These are phyloP conservation scores for Paecilomyces dactylethromorphus DNA, from an alignment of 2,329 filamentous ascomycete species.

Conservation along the genomic window DNA sequence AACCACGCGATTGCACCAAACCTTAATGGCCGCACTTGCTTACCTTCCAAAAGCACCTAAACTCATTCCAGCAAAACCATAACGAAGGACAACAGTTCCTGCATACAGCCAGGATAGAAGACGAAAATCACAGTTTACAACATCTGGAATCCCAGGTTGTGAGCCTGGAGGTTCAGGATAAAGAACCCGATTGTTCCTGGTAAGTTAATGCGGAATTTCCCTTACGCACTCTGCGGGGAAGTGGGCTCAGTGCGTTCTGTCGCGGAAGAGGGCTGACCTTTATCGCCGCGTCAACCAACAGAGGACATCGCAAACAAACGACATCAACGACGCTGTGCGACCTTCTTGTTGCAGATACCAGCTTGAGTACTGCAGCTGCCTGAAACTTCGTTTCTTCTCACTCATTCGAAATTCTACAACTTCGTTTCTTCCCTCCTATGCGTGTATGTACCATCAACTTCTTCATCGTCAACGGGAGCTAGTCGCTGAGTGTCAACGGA, in stretches of 20 bases:
- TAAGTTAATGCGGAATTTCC: not conserved
- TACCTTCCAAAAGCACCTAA: not conserved
- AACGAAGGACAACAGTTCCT: not conserved
- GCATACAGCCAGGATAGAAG: not conserved
- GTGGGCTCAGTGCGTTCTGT: not conserved
- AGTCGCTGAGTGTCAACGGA: slow-evolving; percentile 31
- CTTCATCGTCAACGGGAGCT: slow-evolving; percentile 32
- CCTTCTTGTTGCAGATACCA: not conserved
- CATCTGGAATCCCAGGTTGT: not conserved
- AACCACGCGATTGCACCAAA: not conserved
- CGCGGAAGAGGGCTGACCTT: not conserved
- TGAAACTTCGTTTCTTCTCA: slow-evolving; percentile 6
- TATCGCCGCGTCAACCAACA: not conserved
- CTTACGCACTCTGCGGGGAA: not conserved
- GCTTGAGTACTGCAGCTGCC: not conserved
- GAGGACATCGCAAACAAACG: not conserved
- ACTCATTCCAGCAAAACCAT: not conserved
- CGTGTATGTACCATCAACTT: slow-evolving; percentile 32
- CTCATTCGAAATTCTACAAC: slow-evolving; percentile 12
- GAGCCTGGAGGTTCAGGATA: not conserved
- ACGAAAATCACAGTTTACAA: not conserved
- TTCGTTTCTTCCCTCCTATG: slow-evolving; percentile 13
- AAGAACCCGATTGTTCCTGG: not conserved
- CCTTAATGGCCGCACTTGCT: not conserved
- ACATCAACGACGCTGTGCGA: not conserved